Conservation (phyloP, 192 early-diverging fungal species). For the Fimicolochytrium jonesii region DNA sequence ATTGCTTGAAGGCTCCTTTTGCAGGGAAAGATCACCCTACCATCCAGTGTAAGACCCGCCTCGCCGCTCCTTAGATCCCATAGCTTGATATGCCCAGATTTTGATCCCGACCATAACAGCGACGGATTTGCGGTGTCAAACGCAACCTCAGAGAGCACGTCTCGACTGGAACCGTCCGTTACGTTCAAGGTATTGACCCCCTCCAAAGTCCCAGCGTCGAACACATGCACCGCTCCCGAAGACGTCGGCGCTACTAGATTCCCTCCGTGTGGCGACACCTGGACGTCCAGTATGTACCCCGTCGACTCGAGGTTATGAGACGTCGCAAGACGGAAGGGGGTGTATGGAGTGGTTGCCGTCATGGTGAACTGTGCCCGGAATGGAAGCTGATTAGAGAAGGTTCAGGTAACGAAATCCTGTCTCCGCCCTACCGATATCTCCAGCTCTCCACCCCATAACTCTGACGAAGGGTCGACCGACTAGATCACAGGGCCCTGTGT, state of each 20-base stretch:
- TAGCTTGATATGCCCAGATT: conserved; percentile 18
- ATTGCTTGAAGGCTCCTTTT: too few relatives aligned
- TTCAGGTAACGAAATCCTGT: too few relatives aligned
- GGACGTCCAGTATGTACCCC: neutral
- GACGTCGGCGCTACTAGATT: conserved; percentile 5
- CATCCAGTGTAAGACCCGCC: neutral
- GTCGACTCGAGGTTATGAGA: neutral
- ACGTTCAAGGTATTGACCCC: neutral
- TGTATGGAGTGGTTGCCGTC: conserved; percentile 1
- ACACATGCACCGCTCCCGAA: neutral
- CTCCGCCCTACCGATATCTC: too few relatives aligned
- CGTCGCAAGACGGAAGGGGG: conserved; percentile 3
- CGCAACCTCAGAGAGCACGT: conserved; percentile 6
- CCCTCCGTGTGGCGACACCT: neutral
- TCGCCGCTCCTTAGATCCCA: conserved; percentile 29
- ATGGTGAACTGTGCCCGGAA: too few relatives aligned
- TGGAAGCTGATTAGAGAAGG: too few relatives aligned
- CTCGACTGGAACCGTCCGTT: neutral
- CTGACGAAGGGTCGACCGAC: too few relatives aligned
- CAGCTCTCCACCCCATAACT: too few relatives aligned
- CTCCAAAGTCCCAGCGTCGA: neutral
- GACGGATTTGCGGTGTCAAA: conserved; percentile 18
- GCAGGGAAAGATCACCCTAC: too few relatives aligned
- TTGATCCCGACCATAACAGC: conserved; percentile 18
- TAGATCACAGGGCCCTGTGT: too few relatives aligned